Conservation (phyloP, 2,329 filamentous ascomycete genomes). For the Aureobasidium sp. region DNA sequence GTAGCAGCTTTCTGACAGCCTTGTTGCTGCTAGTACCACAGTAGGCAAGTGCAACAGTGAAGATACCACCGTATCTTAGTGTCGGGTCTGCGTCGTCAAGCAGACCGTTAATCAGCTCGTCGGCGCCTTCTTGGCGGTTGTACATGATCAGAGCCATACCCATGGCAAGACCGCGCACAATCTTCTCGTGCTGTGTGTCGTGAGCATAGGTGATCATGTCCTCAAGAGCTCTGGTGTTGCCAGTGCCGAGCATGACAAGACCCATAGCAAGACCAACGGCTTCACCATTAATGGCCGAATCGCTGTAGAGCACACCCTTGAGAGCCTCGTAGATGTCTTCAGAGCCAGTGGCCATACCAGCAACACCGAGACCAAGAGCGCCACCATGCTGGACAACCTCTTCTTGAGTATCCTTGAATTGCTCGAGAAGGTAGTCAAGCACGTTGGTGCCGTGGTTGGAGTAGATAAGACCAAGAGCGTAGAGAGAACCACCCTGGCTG, state of each 20-base stretch:
- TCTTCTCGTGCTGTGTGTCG: slow-evolving; percentile 98
- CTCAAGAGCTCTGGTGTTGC: slow-evolving; percentile 83
- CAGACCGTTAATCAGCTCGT: slow-evolving; percentile 87
- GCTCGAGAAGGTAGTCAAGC: slow-evolving; percentile 65
- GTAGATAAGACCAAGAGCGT: slow-evolving; percentile 91
- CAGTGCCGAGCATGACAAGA: slow-evolving; percentile 96
- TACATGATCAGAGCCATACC: slow-evolving; percentile 99
- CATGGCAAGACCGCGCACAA: slow-evolving; percentile 86
- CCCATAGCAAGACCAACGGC: slow-evolving; percentile 95
- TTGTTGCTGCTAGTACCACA: slow-evolving; percentile 98
- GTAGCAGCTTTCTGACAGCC: slow-evolving; percentile 88
- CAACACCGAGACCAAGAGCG: slow-evolving; percentile 88
- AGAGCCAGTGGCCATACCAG: slow-evolving; percentile 92
- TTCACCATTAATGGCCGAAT: slow-evolving; percentile 94
- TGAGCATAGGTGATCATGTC: slow-evolving; percentile 98
- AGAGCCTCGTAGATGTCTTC: slow-evolving; percentile 87
- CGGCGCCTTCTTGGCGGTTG: slow-evolving; percentile 84
- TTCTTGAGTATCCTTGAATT: slow-evolving; percentile 68
- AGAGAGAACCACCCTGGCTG: slow-evolving; percentile 91
- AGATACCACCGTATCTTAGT: slow-evolving; percentile 91
- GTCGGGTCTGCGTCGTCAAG: slow-evolving; percentile 90
- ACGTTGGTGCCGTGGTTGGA: slow-evolving; percentile 95
- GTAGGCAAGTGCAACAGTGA: slow-evolving; percentile 97
- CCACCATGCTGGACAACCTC: slow-evolving; percentile 97
- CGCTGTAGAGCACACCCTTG: slow-evolving; percentile 78